Percentiles rank a stretch among this genome's conserved stretches.
Conservation (phyloP, 2,329 filamentous ascomycete genomes). For the Nannizziopsis arthrosporioides region DNA sequence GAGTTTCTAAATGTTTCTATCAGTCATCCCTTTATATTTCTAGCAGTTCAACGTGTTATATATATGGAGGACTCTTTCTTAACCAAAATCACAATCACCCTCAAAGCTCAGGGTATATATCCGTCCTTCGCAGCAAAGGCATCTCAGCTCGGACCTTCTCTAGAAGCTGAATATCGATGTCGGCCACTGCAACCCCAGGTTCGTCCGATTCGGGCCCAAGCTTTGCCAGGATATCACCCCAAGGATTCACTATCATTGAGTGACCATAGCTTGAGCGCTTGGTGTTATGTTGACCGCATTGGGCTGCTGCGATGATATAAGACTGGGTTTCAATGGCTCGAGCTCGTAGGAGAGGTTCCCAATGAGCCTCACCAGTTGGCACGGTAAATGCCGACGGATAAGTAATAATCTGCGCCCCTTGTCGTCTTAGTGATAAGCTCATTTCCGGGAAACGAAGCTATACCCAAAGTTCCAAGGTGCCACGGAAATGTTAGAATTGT, state of each 20-base stretch:
- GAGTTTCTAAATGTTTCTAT: too few relatives aligned
- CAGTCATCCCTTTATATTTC: too few relatives aligned
- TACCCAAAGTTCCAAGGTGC: background rate
- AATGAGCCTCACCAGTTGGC: conserved; percentile 73
- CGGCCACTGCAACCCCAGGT: conserved; percentile 39
- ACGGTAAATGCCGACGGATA: conserved; percentile 89
- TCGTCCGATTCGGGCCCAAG: conserved; percentile 40
- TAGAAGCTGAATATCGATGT: conserved; percentile 44
- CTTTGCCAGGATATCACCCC: conserved; percentile 63
- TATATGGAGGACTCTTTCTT: background rate
- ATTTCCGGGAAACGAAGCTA: conserved; percentile 68
- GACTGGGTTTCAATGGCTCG: conserved; percentile 81
- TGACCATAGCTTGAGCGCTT: conserved; percentile 74
- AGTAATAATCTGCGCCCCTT: conserved; percentile 62
- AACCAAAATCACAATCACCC: background rate
- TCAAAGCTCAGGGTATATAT: conserved; percentile 39
- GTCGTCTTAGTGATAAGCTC: conserved; percentile 52
- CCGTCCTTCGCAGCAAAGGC: conserved; percentile 45
- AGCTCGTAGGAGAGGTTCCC: conserved; percentile 65
- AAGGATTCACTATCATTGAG: conserved; percentile 74
- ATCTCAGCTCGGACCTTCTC: conserved; percentile 45
- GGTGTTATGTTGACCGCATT: conserved; percentile 62
- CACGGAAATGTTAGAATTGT: background rate
- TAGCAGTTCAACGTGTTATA: background rate
- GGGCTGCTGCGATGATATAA: conserved; percentile 77